Evolutionary conservation across 495 filamentous ascomycete species (phyloP), one percentile per base, ranked within the genome.

Genomic region (Tuber calosporum): DNA sequence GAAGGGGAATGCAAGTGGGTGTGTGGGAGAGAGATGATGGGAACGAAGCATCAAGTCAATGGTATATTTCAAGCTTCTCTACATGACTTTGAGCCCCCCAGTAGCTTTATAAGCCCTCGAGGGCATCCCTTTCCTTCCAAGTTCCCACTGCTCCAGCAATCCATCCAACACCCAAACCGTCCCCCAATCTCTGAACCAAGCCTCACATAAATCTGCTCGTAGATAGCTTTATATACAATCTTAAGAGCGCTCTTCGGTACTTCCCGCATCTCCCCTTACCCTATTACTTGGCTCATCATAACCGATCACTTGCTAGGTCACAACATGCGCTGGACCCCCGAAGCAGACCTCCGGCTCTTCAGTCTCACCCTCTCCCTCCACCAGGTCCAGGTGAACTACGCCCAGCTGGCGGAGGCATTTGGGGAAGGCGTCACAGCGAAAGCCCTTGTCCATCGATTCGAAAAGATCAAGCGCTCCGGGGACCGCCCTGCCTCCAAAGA

Each of bases 341-440:
- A 58, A 26, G 69, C 69, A 20, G 69, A 71, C 26, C 36, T 58
- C 69, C 69, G 45, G 37, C 41, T 71, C 43, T 62, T 62, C 26
- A 34, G 53, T 4, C 69, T 71, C 15, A 53, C 30, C 19, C 69
- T 71, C 45, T 34, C 42, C 7, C 37, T 34, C 45, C 69, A 58
- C 42, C 43, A 58, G 69, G 42, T 58, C 13, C 48, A 71, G 34
- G n/a, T 58, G 36, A 39, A 71, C 20, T 71, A 71, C 30, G 36
- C 69, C 4, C 2, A 37, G 8, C 3, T 71, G 36, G 69, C 69
- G 22, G 69, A 71, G 58, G 42, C 39, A 5, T 71, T 71, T 40
- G 69, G 69, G n/a, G 20, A 62, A 38, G 69, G 69, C 58, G 42
- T 71, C 38, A 58, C 69, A n/a, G 69, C 41, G 8, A 58, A 58